Evolutionary conservation across 2,329 filamentous ascomycete species (phyloP).

Genomic region (Alternaria incomplexa): DNA sequence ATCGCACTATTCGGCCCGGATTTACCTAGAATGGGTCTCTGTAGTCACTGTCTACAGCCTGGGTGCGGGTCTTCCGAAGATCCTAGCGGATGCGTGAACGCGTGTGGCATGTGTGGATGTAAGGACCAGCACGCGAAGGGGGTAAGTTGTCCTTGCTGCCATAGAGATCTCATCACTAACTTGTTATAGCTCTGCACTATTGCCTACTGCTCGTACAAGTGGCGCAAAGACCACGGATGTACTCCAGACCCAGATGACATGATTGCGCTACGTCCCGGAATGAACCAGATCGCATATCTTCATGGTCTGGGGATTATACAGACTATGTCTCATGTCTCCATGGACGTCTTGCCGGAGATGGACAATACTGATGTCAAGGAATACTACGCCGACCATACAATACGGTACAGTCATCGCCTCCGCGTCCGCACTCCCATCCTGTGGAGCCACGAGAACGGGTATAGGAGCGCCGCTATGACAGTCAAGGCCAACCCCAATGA

Average conservation of each 20-base stretch:
- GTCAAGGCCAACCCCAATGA: too few species aligned
- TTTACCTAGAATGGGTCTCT: background rate
- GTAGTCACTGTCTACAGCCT: background rate
- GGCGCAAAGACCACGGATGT: background rate
- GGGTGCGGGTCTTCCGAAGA: background rate
- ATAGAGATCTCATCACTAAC: background rate
- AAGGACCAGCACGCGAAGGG: background rate
- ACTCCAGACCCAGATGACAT: background rate
- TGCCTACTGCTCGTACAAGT: background rate
- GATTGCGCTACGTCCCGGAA: background rate
- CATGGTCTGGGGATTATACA: background rate
- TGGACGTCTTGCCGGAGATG: background rate
- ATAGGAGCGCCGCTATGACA: background rate
- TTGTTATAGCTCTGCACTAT: rapidly evolving
- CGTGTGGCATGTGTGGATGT: background rate
- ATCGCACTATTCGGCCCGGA: background rate
- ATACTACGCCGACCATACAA: background rate
- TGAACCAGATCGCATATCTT: background rate
- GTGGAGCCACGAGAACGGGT: background rate
- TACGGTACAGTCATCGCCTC: background rate
- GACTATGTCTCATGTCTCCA: background rate
- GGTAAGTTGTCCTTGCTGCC: rapidly evolving
- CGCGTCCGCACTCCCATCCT: background rate
- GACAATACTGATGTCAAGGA: background rate
- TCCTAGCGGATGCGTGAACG: background rate